Base-by-base conservation (phyloP, 352 stramenopile genomes). In the Phytophthora agathidicida region DNA sequence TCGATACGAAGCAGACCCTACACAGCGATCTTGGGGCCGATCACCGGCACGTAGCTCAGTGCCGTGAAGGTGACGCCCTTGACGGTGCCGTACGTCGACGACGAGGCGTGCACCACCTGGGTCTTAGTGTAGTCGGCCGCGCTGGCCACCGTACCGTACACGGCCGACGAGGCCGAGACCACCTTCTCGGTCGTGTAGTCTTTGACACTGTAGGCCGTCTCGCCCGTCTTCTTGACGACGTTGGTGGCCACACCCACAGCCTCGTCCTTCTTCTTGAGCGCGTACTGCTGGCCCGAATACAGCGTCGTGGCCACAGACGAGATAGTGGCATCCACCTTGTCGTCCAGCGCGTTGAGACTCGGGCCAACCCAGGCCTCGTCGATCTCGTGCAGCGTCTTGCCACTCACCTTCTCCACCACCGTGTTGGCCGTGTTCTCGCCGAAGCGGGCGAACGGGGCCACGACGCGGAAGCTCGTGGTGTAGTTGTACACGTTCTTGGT, bases 401-500 rank as follows among this genome's bases (percentile, higher is more conserved):
- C 76, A 35, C 61, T 72, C 17, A 93, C 65, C 19, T 77, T 85
- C 7, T 75, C 44, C 33, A 93, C 51, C 41, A 93, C 73, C 20
- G 71, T 69, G 60, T 93, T 90, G 20, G 80, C 75, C 16, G 72
- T 91, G 8, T 66, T 75, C 68, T 93, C 80, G 42, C 80, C 79
- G 33, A 91, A 66, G 8, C 77, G 80, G 10, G 83, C 83, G 30
- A 93, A 72, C 14, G 62, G 62, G 33, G 71, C 72, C n/a, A 93
- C 73, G 37, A 86, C 68, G 22, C 73, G 67, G 64, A 93, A 93
- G 66, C 83, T 91, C 32, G 83, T 93, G 37, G 83, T 83, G 71
- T 93, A 93, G 68, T 82, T 73, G 69, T 93, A 93, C 61, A 93
- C 75, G 22, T 65, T 79, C 80, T 93, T 93, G 24, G 73, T 78